These are phyloP conservation scores for Eutrema heterophyllum DNA, from an alignment of 345 rosid genomes.

Conservation along the genomic window DNA sequence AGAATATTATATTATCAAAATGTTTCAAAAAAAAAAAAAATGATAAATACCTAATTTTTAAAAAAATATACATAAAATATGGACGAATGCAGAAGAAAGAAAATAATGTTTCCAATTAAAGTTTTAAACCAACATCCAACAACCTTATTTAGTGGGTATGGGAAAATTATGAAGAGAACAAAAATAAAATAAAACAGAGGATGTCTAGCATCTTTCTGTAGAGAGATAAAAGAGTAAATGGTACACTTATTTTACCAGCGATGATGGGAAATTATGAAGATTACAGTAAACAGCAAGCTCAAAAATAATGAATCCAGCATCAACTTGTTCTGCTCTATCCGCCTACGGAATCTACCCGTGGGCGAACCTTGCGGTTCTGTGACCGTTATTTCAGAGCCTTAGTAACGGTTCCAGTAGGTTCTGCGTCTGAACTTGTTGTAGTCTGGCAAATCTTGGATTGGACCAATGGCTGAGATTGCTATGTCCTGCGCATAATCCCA, in stretches of 20 bases:
- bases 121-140: conserved; percentile 6
- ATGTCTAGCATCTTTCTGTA: conserved; percentile 19
- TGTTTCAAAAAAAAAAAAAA: neutral
- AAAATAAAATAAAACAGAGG: conserved; percentile 1
- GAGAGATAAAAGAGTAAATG: conserved; percentile 13
- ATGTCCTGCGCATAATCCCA: conserved; percentile 55
- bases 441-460: conserved; percentile 80
- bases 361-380: conserved; percentile 11
- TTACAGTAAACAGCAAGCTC: conserved; percentile 8
- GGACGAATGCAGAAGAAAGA: neutral
- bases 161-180: conserved; percentile 4
- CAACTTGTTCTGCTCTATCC: conserved; percentile 12
- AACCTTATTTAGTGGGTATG: conserved; percentile 12
- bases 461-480: conserved; percentile 94
- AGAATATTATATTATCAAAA: neutral
- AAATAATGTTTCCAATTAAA: neutral
- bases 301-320: conserved; percentile 27
- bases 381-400: conserved; percentile 10
- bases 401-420: conserved; percentile 95
- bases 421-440: conserved; percentile 99
- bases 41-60: no score
- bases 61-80: neutral
- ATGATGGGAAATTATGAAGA: conserved; percentile 20
- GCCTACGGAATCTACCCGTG: conserved; percentile 7
- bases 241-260: conserved; percentile 28